phyloP scores from a whole-genome alignment of 1,284 basidiomycete genomes.

The Cutaneotrichosporon arboriforme region DNA sequence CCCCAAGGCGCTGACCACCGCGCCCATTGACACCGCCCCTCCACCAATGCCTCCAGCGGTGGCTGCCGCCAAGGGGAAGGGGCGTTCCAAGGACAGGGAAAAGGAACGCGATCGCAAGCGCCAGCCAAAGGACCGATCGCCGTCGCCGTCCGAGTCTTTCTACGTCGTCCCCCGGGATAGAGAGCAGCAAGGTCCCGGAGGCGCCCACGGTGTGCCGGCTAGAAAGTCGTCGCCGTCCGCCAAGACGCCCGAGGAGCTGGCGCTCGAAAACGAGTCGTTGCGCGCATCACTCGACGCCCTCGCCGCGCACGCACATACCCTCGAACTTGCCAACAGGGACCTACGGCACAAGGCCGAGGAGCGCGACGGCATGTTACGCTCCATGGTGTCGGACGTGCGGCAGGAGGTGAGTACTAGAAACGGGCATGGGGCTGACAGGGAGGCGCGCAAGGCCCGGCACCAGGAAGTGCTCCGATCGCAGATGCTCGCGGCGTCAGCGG shows the following conservation, averaged over 20 bases:
- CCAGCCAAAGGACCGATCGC: background rate
- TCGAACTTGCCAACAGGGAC: constrained; percentile 32
- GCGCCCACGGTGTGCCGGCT: background rate
- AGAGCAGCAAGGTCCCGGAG: background rate
- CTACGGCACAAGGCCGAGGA: constrained; percentile 31
- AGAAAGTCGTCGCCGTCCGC: constrained; percentile 7
- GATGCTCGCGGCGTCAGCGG: constrained; percentile 25
- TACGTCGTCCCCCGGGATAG: constrained; percentile 26
- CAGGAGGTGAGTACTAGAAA: constrained; percentile 43
- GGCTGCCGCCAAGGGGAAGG: background rate
- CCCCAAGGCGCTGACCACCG: constrained; percentile 31
- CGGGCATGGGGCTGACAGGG: background rate
- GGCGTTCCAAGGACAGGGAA: background rate
- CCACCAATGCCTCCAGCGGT: background rate
- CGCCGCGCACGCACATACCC: constrained; percentile 34
- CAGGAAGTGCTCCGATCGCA: constrained; percentile 36
- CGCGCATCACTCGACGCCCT: constrained; percentile 42
- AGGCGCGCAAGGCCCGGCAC: constrained; percentile 31
- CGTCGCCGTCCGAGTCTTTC: constrained; percentile 35
- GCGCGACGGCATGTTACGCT: constrained; percentile 35
- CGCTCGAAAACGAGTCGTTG: constrained; percentile 44
- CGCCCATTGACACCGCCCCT: background rate
- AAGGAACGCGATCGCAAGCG: background rate
- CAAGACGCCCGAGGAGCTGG: constrained; percentile 48
- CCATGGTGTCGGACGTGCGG: constrained; percentile 36